phyloP scores from a whole-genome alignment of 73 alveolate genomes.

The Loxodes magnus region DNA sequence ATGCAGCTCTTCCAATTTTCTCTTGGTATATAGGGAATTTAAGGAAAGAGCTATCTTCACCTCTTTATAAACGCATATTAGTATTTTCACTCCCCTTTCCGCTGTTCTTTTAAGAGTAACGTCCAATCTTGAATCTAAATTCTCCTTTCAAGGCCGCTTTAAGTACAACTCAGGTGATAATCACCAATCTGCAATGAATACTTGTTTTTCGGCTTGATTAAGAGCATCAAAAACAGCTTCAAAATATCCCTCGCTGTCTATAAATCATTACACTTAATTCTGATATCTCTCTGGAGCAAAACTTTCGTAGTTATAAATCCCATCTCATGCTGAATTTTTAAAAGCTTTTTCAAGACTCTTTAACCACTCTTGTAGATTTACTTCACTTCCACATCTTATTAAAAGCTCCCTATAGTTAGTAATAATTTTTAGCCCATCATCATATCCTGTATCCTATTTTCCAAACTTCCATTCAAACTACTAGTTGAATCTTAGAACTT shows the following conservation, averaged over 20 bases:
- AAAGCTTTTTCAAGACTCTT: conserved; percentile 13
- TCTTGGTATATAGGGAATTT: conserved; percentile 57
- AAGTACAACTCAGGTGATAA: conserved; percentile 77
- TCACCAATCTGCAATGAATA: conserved; percentile 94
- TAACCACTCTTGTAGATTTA: conserved; percentile 12
- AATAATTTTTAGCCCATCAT: conserved; percentile 15
- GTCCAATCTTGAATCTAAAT: neutral
- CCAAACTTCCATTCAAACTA: conserved; percentile 21
- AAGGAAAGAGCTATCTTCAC: conserved; percentile 57
- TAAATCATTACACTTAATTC: conserved; percentile 30
- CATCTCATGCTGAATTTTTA: conserved; percentile 16
- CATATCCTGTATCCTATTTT: conserved; percentile 16
- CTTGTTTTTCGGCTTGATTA: conserved; percentile 46
- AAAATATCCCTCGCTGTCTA: conserved; percentile 27
- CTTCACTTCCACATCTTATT: conserved; percentile 12
- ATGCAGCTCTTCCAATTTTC: conserved; percentile 42
- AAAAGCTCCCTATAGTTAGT: conserved; percentile 19
- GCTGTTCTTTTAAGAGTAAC: conserved; percentile 21
- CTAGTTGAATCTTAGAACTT: conserved; percentile 24
- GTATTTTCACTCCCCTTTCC: conserved; percentile 75
- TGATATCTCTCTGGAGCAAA: conserved; percentile 35
- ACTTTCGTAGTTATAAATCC: conserved; percentile 23
- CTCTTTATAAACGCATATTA: conserved; percentile 54
- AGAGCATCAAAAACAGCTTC: conserved; percentile 19
- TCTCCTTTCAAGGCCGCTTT: conserved; percentile 37